Evolutionary conservation across 140 eudicot species (phyloP).

Genomic region (Bidens hawaiensis): DNA sequence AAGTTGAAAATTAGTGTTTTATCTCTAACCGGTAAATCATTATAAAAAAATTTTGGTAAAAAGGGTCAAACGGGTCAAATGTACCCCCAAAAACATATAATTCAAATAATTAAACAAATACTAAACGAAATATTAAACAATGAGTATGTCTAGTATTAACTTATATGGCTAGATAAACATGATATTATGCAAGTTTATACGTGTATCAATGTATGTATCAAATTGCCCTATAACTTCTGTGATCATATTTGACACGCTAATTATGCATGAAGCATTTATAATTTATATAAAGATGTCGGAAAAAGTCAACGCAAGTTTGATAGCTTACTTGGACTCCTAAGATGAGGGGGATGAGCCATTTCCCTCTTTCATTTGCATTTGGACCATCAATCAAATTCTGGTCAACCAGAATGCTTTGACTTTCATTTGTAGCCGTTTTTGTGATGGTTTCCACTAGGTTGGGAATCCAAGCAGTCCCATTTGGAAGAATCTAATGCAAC

Average conservation of each 20-base stretch:
- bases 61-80: neutral
- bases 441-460: constrained; percentile 58
- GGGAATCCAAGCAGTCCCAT: constrained; percentile 86
- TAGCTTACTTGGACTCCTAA: constrained; percentile 62
- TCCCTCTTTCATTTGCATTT: constrained; percentile 73
- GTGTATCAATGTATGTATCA: neutral
- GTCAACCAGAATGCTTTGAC: constrained; percentile 70
- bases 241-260: neutral
- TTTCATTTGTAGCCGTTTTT: constrained; percentile 62
- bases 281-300: neutral
- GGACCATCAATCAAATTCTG: constrained; percentile 89
- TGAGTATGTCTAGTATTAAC: neutral
- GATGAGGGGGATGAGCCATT: constrained; percentile 58
- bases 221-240: neutral
- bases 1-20: neutral
- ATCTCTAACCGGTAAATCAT: neutral
- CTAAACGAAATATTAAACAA: too few species aligned
- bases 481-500: constrained; percentile 63
- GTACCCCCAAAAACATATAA: neutral
- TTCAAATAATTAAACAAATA: neutral
- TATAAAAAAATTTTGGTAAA: neutral
- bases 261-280: neutral
- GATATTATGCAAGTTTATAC: neutral
- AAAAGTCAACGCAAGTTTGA: constrained; percentile 10
- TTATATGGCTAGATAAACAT: neutral